A percentile compares a stretch with the other conserved stretches of the same genome.
Evolutionary conservation across 495 filamentous ascomycete genomes (phyloP).

Genomic region (Parathielavia appendiculata): DNA sequence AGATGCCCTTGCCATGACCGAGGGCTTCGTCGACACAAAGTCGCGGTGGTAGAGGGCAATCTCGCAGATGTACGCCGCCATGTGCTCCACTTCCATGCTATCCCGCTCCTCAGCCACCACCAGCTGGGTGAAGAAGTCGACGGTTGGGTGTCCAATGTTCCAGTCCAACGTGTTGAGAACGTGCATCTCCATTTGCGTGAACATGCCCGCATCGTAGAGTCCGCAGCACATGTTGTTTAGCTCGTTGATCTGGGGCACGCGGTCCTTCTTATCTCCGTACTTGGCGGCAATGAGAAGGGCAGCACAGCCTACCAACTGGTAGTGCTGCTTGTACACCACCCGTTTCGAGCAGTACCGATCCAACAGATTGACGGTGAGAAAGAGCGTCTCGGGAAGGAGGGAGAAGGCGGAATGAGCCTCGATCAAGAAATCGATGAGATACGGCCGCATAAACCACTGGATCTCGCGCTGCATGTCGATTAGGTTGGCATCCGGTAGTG

Average conservation of each 20-base stretch:
- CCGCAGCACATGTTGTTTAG: slow-evolving; percentile 98
- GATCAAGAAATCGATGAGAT: slow-evolving; percentile 95
- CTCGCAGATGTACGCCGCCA: slow-evolving; percentile 90
- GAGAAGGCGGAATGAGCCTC: slow-evolving; percentile 95
- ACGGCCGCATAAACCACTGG: slow-evolving; percentile 99
- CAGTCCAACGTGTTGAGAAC: slow-evolving; percentile 96
- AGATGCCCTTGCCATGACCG: slow-evolving; percentile 81
- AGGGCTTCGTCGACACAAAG: slow-evolving; percentile 85
- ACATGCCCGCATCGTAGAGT: slow-evolving; percentile 98
- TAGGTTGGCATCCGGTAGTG: slow-evolving; percentile 88
- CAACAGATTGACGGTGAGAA: slow-evolving; percentile 92
- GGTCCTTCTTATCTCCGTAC: slow-evolving; percentile 97
- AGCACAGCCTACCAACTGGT: slow-evolving; percentile 94
- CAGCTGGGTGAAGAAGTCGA: slow-evolving; percentile 85
- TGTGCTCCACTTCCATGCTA: slow-evolving; percentile 85
- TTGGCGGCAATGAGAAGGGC: slow-evolving; percentile 96
- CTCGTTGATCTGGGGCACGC: slow-evolving; percentile 90
- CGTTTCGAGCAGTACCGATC: slow-evolving; percentile 96
- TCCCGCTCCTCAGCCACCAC: slow-evolving; percentile 61
- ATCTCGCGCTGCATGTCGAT: slow-evolving; percentile 99
- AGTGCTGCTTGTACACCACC: slow-evolving; percentile 99
- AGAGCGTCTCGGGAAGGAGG: slow-evolving; percentile 87
- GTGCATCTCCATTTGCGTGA: slow-evolving; percentile 99
- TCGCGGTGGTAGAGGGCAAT: slow-evolving; percentile 94
- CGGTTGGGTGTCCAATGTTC: slow-evolving; percentile 91